Base-by-base conservation (phyloP, 2,329 filamentous ascomycete genomes). In the Aspergillus pseudoglaucus region DNA sequence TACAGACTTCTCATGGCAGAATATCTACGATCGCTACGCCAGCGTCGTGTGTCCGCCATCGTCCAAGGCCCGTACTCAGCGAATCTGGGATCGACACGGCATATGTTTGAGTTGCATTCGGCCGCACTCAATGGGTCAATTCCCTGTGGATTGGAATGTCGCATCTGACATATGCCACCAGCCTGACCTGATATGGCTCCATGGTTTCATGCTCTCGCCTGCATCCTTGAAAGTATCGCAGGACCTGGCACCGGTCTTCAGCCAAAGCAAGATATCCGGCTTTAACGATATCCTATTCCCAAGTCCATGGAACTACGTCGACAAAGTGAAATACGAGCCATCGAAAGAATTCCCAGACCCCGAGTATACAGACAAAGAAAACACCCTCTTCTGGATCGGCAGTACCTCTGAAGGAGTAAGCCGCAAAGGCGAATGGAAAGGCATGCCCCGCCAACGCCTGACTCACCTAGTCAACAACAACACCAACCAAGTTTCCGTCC, bases 251-350 rank as follows among this genome's bases (percentile, higher is more conserved):
- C 88, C 88, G 0, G 72, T 93, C 9, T 93, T 93, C 67, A 87
- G 87, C 52, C 78, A 86, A 49, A 84, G 82, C 43, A 89, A 88
- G 57, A 81, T 84, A 1, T 75, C 79, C 40, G 82, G 83, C 4
- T 91, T 87, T 68, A 81, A 78, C 53, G 88, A 94, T 61, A 87
- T 94, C 30, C 67, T 90, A 18, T 85, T 90, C 45, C 88, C 88
- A 0, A 73, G 76, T 57, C 66, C 78, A 0, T 82, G 78, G 79
- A 82, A 81, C 56, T 83, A 83, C 53, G 66, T 80, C 50, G 77
- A 80, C 50, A 82, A 81, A 60, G 74, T 73, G 10, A 68, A 68
- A 51, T 79, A 80, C 44, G 60, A 69, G 0, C 76, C 79, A 22
- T 74, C 76, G 1, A 68, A 76, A 3, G 72, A 71, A 4, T 64